Evolutionary conservation across 2,329 filamentous ascomycete genomes (phyloP), one percentile per base, ranked within the genome.

Genomic region (Cyphellophora europaea): DNA sequence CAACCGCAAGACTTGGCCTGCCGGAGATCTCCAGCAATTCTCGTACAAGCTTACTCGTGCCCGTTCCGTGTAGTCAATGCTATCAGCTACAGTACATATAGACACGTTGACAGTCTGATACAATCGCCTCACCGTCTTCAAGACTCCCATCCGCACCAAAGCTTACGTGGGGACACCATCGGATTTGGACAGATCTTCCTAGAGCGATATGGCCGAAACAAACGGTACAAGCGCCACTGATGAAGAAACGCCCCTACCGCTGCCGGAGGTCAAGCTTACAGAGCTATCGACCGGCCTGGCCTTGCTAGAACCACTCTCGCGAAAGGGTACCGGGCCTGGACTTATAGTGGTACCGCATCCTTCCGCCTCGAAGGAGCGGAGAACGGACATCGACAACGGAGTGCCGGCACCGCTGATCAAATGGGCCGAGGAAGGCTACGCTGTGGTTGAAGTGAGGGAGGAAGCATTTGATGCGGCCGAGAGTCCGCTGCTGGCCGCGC

Each of bases 391-490:
- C 30, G 53, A 54, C 31, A 59, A 57, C 29, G 51, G 65, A 2
- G 66, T 69, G 35, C 77, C 78, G 0, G 63, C 69, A 6, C 72
- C 74, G 0, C 48, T 73, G 11, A 51, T 72, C 41, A 84, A 83
- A 55, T 83, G 79, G 79, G 78, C 77, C 0, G 79, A 84, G 50
- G 79, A 84, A 52, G 76, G 79, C 0, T 82, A 73, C 44, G 62
- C 71, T 0, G 75, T 82, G 3, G 73, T 62, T 0, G 68, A 79
- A 51, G 51, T 82, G 1, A 50, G 57, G 2, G 27, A 38, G 11
- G 8, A 33, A 3, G 38, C 31, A 13, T 36, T 45, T 19, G 19
- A 21, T 23, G 18, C 18, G 3, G 27, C 30, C 6, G 15, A 41
- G 17, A 41, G 45, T 4, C 18, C 50, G 3, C 27, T 56, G 3